Base-by-base conservation (phyloP, 768 basidiomycete species). In the Trametes cubensis region DNA sequence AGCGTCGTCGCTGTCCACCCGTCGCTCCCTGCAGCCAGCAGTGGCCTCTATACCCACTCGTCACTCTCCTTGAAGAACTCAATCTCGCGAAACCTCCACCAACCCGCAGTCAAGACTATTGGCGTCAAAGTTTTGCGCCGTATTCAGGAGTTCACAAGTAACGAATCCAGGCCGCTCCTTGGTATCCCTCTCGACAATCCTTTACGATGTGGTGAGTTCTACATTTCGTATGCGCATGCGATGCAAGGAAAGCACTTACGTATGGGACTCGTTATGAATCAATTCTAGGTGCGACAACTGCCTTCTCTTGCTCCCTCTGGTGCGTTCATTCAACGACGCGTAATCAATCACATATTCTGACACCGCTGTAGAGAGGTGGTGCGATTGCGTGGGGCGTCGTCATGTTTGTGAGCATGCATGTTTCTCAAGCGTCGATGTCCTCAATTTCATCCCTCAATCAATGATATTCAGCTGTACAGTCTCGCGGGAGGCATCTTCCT, bases 231-330 rank as follows among this genome's bases (percentile, higher is more conserved):
- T 10, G 15, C 5, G 13, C 20, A 17, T 46, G 13, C 26, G 13
- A 34, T 10, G 5, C 34, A 26, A 30, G n/a, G 15, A 10, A 8
- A 28, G 18, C 7, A 30, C 60, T 58, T 21, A 55, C 60, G 58
- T 60, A 40, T 26, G 56, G 47, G 54, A 45, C 47, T 64, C 53
- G 18, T 34, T 52, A 21, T 56, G 48, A 23, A 41, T 60, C 26
- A 53, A 25, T 48, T 58, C 38, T 62, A 89, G 88, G 88, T 91
- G 88, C 79, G 88, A 90, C 78, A 89, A 89, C 75, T 91, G 88
- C 76, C 78, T 89, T 60, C 83, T 90, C 60, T 77, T 89, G 62
- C 78, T 91, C 61, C 88, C 88, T 70, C 80, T 90, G 75, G 89
- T 88, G 70, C 71, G 86, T 67, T 48, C 61, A 56, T 58, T 49